Evolutionary conservation across 495 filamentous ascomycete genomes (phyloP), one percentile per base, ranked within the genome.

Genomic region (Penicillium pulvis): DNA sequence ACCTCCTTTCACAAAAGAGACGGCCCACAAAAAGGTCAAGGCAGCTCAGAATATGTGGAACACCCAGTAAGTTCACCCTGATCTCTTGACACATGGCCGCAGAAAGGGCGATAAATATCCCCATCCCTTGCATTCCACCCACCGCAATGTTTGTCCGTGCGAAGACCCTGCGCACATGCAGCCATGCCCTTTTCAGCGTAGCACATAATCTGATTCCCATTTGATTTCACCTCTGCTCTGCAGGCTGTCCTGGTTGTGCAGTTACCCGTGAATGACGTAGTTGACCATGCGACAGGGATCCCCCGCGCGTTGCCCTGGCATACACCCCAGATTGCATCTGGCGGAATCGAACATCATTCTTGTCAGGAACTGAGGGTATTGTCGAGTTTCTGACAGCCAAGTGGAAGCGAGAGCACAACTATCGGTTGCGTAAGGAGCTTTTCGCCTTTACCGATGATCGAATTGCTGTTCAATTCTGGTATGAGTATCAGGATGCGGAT

Each of bases 381-480:
- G 74, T 84, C n/a, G 73, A 71, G 2, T 96, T 95, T 65, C 72
- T 97, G 43, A 81, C 79, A 2, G 74, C 84, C 35, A 96, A 96
- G 69, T 96, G 92, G 92, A 71, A 79, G 39, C 79, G 78, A 17
- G 92, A 96, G 71, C 71, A 83, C 28, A 85, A 78, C 31, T 96
- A 96, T 64, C 78, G 83, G 2, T 82, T 96, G 41, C 84, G 92
- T 53, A 96, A 96, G 72, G 92, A 97, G 67, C 79, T 97, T 8
- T 96, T 96, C 74, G 81, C 90, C 11, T 84, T 71, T 46, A 55
- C 55, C 14, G 75, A 75, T 44, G 64, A 77, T 53, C 71, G 68
- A 16, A 95, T 93, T 63, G 90, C 90, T 1, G 91, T 94, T 42
- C 89, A 95, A 72, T 96, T 96, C 71, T 96, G 91, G 91, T 96